Evolutionary conservation across 805 yeast genomes (phyloP).

Genomic region (Vanderwaltozyma verrucispora): DNA sequence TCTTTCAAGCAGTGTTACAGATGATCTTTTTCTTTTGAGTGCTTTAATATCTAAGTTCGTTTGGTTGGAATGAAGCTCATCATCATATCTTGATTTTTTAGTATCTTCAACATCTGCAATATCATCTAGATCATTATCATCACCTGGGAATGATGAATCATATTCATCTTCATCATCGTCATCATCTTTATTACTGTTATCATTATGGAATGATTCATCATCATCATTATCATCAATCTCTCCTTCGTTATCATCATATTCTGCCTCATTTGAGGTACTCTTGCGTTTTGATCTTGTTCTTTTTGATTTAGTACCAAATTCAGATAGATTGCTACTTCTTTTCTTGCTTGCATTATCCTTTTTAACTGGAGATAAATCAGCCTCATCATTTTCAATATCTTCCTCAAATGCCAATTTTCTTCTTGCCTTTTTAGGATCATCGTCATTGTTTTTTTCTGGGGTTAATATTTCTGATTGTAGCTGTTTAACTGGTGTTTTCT

Average conservation of each 20-base stretch:
- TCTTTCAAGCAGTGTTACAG: constrained; percentile 16
- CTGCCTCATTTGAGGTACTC: background rate
- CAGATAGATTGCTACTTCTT: background rate
- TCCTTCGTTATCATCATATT: background rate
- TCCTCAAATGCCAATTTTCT: constrained; percentile 27
- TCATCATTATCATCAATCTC: background rate
- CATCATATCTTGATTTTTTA: too few relatives aligned
- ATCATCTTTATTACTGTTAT: background rate
- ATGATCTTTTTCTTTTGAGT: background rate
- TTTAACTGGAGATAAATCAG: constrained; percentile 3
- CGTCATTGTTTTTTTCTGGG: background rate
- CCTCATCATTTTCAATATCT: constrained; percentile 13
- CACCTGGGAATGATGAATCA: too few relatives aligned
- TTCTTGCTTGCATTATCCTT: background rate
- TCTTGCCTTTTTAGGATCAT: constrained; percentile 12
- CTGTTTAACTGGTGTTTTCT: background rate
- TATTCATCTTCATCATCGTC: background rate
- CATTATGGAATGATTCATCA: background rate
- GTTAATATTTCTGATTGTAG: constrained; percentile 1
- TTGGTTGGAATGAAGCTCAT: too few relatives aligned
- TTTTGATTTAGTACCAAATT: too few relatives aligned
- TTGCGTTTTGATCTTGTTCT: too few relatives aligned
- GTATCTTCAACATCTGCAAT: background rate
- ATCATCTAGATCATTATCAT: too few relatives aligned
- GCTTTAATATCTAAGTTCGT: too few relatives aligned